Evolutionary conservation across 1,284 basidiomycete species (phyloP), one percentile per base, ranked within the genome.

Genomic region (Microbotryomycetes sp.): DNA sequence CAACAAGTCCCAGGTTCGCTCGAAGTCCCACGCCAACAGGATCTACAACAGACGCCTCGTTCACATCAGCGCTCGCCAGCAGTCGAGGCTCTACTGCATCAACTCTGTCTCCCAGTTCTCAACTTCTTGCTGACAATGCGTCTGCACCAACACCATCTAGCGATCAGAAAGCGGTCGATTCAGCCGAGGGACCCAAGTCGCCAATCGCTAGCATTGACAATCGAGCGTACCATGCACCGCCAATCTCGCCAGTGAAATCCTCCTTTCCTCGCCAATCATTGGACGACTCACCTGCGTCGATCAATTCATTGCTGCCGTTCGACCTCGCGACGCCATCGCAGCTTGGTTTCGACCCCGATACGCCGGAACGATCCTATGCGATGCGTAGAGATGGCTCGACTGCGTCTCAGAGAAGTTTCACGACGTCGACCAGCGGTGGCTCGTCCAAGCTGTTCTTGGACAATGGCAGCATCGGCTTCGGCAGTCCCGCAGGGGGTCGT

Each of bases 171-270:
- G 36, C 36, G 9, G 19, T 19, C 19, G 36, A 9, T 9, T 9
- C 36, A 9, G 9, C 36, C 9, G 12, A 42, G 19, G 36, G 36
- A 12, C 36, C 36, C 36, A 42, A 9, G 9, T 42, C 64, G 2
- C 63, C 63, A 9, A 54, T 58, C 6, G 31, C 59, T 26, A 56
- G 53, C n/a, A 53, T 68, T 56, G 67, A 68, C 49, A 59, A 60
- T 15, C 62, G 58, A 4, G 60, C 60, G 4, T 68, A 64, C 54
- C 54, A 66, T 32, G 36, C 62, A 9, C 46, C 65, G 0, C 67
- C 67, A 0, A 59, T 66, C 23, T 66, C 62, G n/a, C 65, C 67
- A 0, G 32, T 57, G 49, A 9, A 19, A 12, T 19, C 36, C 12
- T 42, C 36, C 36, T 19, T 42, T 12, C 36, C 36, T 9, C 19